phyloP scores from a whole-genome alignment of 148 eudicot species.

The Camellia lanceoleosa region DNA sequence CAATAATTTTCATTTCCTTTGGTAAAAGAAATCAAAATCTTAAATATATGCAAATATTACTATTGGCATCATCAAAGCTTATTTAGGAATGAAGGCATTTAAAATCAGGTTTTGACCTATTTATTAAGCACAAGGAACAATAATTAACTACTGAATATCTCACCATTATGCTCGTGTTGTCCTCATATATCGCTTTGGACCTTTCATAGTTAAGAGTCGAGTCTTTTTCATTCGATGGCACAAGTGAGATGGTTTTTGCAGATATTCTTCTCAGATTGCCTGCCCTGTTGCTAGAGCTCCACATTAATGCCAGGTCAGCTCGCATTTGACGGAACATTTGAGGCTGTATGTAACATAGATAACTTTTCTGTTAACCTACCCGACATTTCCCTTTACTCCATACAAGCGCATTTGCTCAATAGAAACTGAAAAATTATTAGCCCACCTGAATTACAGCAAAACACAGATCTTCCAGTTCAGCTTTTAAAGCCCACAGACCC shows the following conservation, averaged over 20 bases:
- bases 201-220: constrained; percentile 28
- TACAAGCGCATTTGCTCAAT: not conserved
- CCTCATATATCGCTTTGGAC: constrained; percentile 34
- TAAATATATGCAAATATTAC: not conserved
- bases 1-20: not conserved
- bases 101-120: constrained; percentile 1
- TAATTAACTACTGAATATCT: not conserved
- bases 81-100: not conserved
- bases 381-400: constrained; percentile 5
- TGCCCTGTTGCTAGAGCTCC: constrained; percentile 60
- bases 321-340: constrained; percentile 66
- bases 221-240: constrained; percentile 23
- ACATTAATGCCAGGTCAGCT: constrained; percentile 84
- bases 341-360: constrained; percentile 54
- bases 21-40: not conserved
- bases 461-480: constrained; percentile 96
- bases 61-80: not conserved
- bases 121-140: not conserved
- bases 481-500: constrained; percentile 95
- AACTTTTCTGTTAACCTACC: not conserved
- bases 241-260: constrained; percentile 36
- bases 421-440: not conserved
- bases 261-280: constrained; percentile 57
- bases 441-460: constrained; percentile 90
- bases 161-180: constrained; percentile 58